Base-by-base conservation (phyloP, 441 rosid genomes). In the Erysimum pusillum region DNA sequence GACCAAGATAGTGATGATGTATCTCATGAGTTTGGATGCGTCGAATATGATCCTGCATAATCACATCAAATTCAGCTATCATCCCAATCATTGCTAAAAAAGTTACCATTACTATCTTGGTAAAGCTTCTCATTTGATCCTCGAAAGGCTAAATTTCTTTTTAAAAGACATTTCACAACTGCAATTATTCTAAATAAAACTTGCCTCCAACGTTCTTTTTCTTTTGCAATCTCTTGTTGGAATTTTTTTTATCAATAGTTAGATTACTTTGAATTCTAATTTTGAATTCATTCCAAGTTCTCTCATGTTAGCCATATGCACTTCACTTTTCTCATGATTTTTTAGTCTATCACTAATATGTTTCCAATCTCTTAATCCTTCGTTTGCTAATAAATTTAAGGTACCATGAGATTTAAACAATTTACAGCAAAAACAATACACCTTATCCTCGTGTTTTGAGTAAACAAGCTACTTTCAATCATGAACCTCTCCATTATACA, bases 331-430 rank as follows among this genome's bases (percentile, higher is more conserved):
- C 62, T 38, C 51, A 35, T 71, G 67, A 4, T 46, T 46, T 7
- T 25, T 28, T 65, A 71, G 15, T 11, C 67, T 71, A 15, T 71
- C 45, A 3, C 41, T 71, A 38, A 59, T 39, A 71, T 71, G 67
- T n/a, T 57, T 71, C 42, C 57, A 39, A 59, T 71, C 67, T 4
- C 7, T 44, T 0, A 71, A 71, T 14, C 75, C 54, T 14, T 57
- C 31, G 59, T 25, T 71, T 14, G n/a, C 67, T 31, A 57, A 31
- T 10, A 31, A 3, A 28, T 1, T 28, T 36, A 2, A 25, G 15
- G 10, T 31, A 42, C 5, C 2, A 9, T 11, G 2, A 57, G 15
- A 41, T 34, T 44, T 44, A 3, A 71, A 71, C 11, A 41, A 59
- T 11, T 71, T 71, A 39, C 48, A 44, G 14, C 48, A 44, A 44